Percentiles rank a stretch among this genome's conserved stretches.
phyloP scores from a whole-genome alignment of 305 asterid genomes.

The Solanum hybrid region DNA sequence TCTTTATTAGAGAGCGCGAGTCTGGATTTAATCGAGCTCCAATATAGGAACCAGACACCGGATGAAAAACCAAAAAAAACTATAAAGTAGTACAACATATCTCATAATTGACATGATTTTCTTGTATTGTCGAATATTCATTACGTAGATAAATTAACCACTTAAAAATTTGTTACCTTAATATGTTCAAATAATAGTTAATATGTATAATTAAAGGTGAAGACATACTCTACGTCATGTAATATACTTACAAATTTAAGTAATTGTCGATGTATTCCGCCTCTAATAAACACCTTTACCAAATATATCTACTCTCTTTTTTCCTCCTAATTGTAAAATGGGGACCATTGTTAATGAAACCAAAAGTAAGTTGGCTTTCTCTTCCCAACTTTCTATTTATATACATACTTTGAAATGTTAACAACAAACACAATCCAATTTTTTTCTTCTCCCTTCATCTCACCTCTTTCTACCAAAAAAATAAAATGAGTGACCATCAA shows the following conservation, averaged over 20 bases:
- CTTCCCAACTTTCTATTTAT: neutral
- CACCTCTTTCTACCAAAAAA: neutral
- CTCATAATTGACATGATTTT: neutral
- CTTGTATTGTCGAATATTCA: fast-evolving
- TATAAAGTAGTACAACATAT: neutral
- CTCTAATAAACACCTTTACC: neutral
- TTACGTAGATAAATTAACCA: neutral
- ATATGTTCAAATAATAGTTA: neutral
- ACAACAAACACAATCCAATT: neutral
- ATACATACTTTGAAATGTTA: neutral
- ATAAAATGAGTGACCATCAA: conserved; percentile 8
- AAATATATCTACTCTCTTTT: neutral
- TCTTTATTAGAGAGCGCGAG: fast-evolving
- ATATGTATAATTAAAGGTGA: neutral
- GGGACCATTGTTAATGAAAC: neutral
- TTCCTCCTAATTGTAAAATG: neutral
- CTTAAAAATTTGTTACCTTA: neutral
- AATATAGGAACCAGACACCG: fast-evolving
- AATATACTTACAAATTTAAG: neutral
- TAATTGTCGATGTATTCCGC: neutral
- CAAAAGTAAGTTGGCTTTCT: neutral
- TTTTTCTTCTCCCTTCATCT: neutral
- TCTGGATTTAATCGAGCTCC: neutral
- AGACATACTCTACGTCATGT: neutral
- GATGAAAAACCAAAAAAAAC: too few species aligned